phyloP scores from a whole-genome alignment of 257 asterid species.

The Fraxinus americana region DNA sequence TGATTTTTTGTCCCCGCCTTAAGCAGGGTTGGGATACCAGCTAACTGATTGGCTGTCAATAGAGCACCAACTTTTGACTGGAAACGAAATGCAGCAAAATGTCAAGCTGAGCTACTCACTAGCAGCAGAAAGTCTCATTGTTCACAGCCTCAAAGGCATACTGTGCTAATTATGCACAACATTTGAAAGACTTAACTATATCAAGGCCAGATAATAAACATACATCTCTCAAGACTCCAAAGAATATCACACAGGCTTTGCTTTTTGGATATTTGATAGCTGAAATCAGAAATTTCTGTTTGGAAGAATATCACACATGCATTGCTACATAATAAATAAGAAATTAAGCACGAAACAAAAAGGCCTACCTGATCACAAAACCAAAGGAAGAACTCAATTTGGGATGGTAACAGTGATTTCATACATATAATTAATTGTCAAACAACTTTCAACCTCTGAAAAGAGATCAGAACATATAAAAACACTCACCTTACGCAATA shows the following conservation, averaged over 20 bases:
- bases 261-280: background rate
- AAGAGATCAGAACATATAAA: background rate
- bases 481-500: background rate
- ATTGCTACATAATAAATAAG: background rate
- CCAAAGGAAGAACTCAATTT: background rate
- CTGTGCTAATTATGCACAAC: background rate
- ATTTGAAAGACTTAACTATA: background rate
- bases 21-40: background rate
- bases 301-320: background rate
- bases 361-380: background rate
- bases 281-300: background rate
- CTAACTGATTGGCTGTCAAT: conserved; percentile 8
- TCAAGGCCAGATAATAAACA: background rate
- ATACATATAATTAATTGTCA: background rate
- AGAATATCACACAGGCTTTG: background rate
- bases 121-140: background rate
- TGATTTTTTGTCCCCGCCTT: background rate
- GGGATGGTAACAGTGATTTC: background rate
- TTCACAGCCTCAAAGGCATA: conserved; percentile 3
- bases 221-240: background rate
- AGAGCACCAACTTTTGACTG: background rate
- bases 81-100: conserved; percentile 15
- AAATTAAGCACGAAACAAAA: background rate
- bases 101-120: background rate
- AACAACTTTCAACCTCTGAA: background rate